A percentile compares a stretch with the other conserved stretches of the same genome.
phyloP scores from a whole-genome alignment of 768 basidiomycete species.

The Lentinula edodes region DNA sequence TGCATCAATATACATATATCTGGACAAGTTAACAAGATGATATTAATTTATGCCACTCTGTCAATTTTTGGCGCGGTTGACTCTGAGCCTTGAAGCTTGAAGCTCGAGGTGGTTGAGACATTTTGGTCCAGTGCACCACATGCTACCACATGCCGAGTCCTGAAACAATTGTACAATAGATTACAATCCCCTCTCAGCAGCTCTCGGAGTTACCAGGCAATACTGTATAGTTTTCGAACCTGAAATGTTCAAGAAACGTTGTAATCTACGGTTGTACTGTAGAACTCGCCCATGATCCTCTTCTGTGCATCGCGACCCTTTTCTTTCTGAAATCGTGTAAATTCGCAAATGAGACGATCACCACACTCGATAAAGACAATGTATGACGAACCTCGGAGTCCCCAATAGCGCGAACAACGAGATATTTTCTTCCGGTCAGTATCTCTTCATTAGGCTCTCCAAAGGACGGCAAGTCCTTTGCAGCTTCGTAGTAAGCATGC shows the following conservation, averaged over 20 bases:
- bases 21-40: no score
- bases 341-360: no score
- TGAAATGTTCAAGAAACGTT: constrained; percentile 21
- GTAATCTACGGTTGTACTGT: constrained; percentile 71
- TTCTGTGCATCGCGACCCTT: constrained; percentile 67
- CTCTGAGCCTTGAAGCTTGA: no score
- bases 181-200: no score
- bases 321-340: constrained; percentile 35
- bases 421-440: constrained; percentile 73
- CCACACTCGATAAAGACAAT: neutral
- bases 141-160: neutral
- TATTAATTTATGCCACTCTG: no score
- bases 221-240: no score
- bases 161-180: no score
- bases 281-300: constrained; percentile 80
- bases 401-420: constrained; percentile 68
- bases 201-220: no score
- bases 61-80: no score
- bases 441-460: constrained; percentile 66
- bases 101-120: no score
- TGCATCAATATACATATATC: no score
- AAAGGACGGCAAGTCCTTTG: constrained; percentile 32
- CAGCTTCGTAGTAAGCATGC: constrained; percentile 37
- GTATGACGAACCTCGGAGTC: constrained; percentile 39
- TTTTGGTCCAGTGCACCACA: no score